phyloP scores from a whole-genome alignment of 805 yeast genomes.

The Lipomyces yamadae region DNA sequence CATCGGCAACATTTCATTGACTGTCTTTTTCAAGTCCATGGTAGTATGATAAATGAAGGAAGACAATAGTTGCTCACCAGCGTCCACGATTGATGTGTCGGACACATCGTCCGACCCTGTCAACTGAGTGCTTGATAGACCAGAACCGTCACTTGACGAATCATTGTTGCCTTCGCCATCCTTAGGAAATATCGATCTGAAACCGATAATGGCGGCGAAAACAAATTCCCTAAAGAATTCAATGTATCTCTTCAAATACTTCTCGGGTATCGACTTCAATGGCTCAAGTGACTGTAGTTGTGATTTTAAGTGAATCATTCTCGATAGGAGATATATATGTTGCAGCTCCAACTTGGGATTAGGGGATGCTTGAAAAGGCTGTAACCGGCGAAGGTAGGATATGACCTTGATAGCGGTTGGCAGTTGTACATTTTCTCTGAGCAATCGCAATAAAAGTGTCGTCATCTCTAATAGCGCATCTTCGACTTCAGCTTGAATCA shows the following conservation, averaged over 20 bases:
- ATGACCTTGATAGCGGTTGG: conserved; percentile 79
- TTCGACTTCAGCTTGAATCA: conserved; percentile 60
- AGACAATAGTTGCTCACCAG: conserved; percentile 39
- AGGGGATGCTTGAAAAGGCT: conserved; percentile 42
- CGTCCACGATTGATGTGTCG: conserved; percentile 6
- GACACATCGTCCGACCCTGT: not conserved
- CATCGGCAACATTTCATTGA: conserved; percentile 40
- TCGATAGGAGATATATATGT: conserved; percentile 65
- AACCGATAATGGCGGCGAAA: conserved; percentile 71
- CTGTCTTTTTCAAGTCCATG: conserved; percentile 37
- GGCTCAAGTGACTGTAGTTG: conserved; percentile 66
- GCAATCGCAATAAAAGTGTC: conserved; percentile 65
- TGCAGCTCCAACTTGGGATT: conserved; percentile 49
- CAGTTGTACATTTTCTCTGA: conserved; percentile 77
- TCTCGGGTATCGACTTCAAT: conserved; percentile 58
- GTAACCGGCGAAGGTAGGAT: conserved; percentile 70
- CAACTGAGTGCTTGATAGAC: not conserved
- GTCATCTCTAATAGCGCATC: conserved; percentile 63
- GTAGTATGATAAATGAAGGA: conserved; percentile 42
- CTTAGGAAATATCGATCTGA: conserved; percentile 63
- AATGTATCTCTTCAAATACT: conserved; percentile 74
- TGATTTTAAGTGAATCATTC: conserved; percentile 66
- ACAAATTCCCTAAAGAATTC: conserved; percentile 86
- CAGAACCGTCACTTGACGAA: not conserved
- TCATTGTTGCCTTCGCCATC: conserved; percentile 43